Base-by-base conservation (phyloP, 208 protist genomes). In the Vickermania spadyakhi region DNA sequence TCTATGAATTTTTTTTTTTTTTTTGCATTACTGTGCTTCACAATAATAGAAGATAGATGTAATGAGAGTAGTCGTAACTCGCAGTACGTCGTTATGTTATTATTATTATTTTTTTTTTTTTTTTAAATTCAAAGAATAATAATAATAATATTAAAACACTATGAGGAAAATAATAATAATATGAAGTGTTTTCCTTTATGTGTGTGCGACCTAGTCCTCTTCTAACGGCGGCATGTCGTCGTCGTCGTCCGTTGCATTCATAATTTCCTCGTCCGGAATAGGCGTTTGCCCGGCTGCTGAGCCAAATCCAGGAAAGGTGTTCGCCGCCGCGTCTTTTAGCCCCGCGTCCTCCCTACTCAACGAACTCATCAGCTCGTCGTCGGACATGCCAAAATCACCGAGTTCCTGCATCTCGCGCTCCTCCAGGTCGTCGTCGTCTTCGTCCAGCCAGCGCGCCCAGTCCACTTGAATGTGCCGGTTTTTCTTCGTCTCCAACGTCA, bases 391-490 rank as follows among this genome's bases (percentile, higher is more conserved):
- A 29, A 75, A 49, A 41, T 70, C 60, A 23, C 31, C 68, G n/a
- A 70, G 58, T 5, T 59, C 61, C 57, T 68, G 62, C 13, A 45
- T 45, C 36, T 45, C 36, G 7, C 36, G 36, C 36, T 62, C 49
- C 7, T 23, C 42, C 27, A 30, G 72, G 3, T 67, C 73, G 11
- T 72, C 73, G 18, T 81, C 77, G 18, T 81, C 78, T 25, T 93
- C 84, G 23, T 77, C 80, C 56, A 77, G 77, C 86, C 89, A 96
- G 26, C 72, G 74, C 0, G 70, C 58, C 86, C 89, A 96, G 74
- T 96, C 89, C 18, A 96, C 81, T 31, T 77, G 70, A 64, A 96
- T 91, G 62, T 81, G 70, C 28, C 36, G 41, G 56, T 86, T 68
- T 45, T 85, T 89, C n/a, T 42, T 55, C 62, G 82, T 85, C 21